Conservation (phyloP, 257 asterid species). For the Paulownia fortunei region DNA sequence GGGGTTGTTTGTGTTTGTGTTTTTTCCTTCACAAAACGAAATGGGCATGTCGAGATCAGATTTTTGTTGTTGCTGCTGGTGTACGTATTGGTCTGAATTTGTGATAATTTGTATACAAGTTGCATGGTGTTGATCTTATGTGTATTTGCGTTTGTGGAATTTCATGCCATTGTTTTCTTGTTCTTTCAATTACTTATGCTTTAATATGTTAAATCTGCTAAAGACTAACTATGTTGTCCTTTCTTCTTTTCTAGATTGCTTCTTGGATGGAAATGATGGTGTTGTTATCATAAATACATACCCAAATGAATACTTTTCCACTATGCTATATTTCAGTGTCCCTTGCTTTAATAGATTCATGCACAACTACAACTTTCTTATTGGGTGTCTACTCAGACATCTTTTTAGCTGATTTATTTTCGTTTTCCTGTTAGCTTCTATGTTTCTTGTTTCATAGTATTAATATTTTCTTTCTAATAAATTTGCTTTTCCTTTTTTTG, state of each 20-base stretch:
- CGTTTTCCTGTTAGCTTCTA: neutral
- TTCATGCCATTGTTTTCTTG: neutral
- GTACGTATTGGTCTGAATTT: constrained; percentile 19
- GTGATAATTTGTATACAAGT: constrained; percentile 17
- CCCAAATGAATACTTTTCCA: neutral
- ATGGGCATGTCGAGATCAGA: constrained; percentile 17
- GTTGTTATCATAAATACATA: too few relatives aligned
- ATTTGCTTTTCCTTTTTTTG: neutral
- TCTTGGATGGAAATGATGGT: neutral
- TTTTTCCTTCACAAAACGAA: neutral
- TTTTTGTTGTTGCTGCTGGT: constrained; percentile 11
- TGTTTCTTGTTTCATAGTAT: neutral
- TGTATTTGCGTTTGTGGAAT: neutral
- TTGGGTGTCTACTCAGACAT: neutral
- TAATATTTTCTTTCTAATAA: neutral
- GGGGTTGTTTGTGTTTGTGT: neutral
- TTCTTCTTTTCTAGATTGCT: constrained; percentile 2
- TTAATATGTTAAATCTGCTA: neutral
- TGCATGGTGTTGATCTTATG: constrained; percentile 32
- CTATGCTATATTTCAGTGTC: neutral
- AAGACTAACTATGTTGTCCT: neutral
- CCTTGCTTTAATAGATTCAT: neutral
- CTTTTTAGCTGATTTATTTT: neutral
- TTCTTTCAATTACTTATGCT: neutral
- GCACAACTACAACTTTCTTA: neutral